Evolutionary conservation across 441 rosid species (phyloP).

Genomic region (California macrophylla): DNA sequence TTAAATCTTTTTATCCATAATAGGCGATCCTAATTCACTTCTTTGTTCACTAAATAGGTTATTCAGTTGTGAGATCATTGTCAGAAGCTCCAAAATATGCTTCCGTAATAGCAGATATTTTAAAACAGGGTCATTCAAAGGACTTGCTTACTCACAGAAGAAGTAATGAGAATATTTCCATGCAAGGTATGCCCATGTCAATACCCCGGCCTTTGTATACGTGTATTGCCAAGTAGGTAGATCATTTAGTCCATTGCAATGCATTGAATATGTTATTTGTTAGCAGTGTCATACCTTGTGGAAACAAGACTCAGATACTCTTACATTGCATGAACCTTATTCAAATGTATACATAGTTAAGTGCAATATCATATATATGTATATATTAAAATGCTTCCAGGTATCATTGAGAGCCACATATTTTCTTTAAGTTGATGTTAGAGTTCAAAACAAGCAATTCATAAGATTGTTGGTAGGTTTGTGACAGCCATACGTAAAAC

Average conservation of each 20-base stretch:
- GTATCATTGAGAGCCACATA: too few species aligned
- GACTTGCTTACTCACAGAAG: conserved; percentile 26
- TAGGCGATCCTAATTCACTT: conserved; percentile 13
- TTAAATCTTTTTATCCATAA: conserved; percentile 14
- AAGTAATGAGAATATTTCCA: conserved; percentile 48
- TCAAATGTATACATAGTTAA: too few species aligned
- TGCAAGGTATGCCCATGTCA: conserved; percentile 49
- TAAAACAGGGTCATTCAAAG: conserved; percentile 32
- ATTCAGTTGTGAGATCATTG: conserved; percentile 88
- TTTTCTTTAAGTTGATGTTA: too few species aligned
- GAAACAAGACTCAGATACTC: too few species aligned
- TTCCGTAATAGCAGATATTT: conserved; percentile 62
- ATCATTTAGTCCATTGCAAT: neutral
- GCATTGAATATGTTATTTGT: too few species aligned
- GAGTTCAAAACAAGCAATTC: too few species aligned
- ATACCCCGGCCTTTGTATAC: neutral
- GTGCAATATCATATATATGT: too few species aligned
- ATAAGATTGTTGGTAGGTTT: too few species aligned
- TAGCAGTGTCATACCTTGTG: too few species aligned
- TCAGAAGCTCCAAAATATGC: conserved; percentile 95
- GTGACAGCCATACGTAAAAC: too few species aligned
- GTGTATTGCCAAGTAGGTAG: neutral
- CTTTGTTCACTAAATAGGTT: conserved; percentile 42
- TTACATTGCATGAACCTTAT: too few species aligned
- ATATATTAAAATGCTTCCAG: too few species aligned